Evolutionary conservation across 2,329 filamentous ascomycete genomes (phyloP), one percentile per base, ranked within the genome.

Genomic region (Phaeophleospora eucalypticola): DNA sequence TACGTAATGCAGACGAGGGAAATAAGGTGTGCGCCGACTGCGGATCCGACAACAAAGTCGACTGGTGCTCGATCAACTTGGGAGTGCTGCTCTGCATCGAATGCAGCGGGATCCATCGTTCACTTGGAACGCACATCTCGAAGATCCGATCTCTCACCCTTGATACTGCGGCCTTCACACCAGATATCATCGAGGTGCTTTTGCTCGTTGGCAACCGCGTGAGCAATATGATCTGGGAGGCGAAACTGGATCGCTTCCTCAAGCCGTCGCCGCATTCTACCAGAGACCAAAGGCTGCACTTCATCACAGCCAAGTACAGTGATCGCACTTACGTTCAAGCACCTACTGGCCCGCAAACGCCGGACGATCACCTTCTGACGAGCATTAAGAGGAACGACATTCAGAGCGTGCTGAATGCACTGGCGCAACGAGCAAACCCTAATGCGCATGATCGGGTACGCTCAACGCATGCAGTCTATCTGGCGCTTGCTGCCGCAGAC

Each of bases 21-120:
- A 98, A 98, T 68, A 85, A 82, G 57, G 87, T 86, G 79, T 98
- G 93, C 65, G 93, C 93, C 14, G 93, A 98, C 66, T 98, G 93
- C 64, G 87, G 88, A 9, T 94, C 89, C 6, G 85, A 86, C 27
- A 81, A 83, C 62, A 97, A 96, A 71, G 90, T 95, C 17, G 93
- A 98, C 68, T 98, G 93, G 93, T 93, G 97, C 20, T 97, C 93
- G 0, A 95, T 98, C 70, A 98, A 98, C 61, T 77, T 98, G 3
- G 93, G 88, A 37, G 95, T 98, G 49, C 84, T 98, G 44, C 79
- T 98, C 16, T 98, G 93, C 71, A 96, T 96, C 65, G 91, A 98
- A 68, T 98, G 93, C 70, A 95, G 90, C 65, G 93, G 93, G 53
- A 96, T 98, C 52, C 93, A 98, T 68, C 83, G 93, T 35, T 97